Base-by-base conservation (phyloP, 2,329 filamentous ascomycete species). In the Penicillium freii region DNA sequence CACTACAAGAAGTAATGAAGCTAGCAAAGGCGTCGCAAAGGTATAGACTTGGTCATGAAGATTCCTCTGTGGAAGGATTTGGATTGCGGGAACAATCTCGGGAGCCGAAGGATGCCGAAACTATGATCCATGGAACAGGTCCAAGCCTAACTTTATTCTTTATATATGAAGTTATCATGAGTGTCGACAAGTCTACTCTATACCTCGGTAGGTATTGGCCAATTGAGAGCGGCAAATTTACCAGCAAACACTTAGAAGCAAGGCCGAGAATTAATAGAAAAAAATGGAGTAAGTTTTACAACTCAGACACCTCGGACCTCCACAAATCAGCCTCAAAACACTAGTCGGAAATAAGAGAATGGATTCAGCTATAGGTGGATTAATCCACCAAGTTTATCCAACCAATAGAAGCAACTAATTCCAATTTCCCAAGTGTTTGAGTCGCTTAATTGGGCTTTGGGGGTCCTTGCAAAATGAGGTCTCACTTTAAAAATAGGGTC, bases 401-500 rank as follows among this genome's bases (percentile, higher is more conserved):
- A 5, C 53, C 46, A 56, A 56, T 56, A 31, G 31, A 51, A 56
- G n/a, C 10, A 7, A 31, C 2, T 10, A 31, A 42, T 43, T 23
- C 7, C 7, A 23, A 17, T 19, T 44, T n/a, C n/a, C 11, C 4
- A 36, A 48, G 5, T 19, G 34, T 23, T 23, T 43, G 10, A 9
- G 40, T 51, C 46, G 52, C 36, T 36, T 21, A 31, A 51, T 10
- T 13, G n/a, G n/a, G n/a, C 21, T 21, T 47, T 38, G n/a, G 36
- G 25, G 19, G 27, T 50, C 52, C 19, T 25, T 11, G 15, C 21
- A 23, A 51, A 10, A 51, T 27, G 42, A 46, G 44, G 53, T 51
- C 46, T 56, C 42, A 44, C 23, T 51, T 36, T 36, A 34, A 43
- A 49, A 53, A 53, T 53, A 53, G 39, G 10, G 25, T 3, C 3